phyloP scores from a whole-genome alignment of 257 asterid genomes.

The Asclepias syriaca region DNA sequence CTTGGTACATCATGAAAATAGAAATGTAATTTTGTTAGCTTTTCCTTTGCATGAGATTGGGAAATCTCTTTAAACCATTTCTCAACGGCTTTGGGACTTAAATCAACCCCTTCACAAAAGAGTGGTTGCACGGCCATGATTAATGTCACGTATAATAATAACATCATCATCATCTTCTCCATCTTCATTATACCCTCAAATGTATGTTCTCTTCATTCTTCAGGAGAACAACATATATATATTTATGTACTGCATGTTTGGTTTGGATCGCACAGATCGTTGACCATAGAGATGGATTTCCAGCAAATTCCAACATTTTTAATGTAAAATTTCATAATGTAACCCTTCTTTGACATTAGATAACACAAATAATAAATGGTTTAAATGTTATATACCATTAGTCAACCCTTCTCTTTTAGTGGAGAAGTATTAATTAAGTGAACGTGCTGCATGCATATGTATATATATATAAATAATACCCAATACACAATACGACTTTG shows the following conservation, averaged over 20 bases:
- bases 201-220: too few relatives aligned
- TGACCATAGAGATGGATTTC: neutral
- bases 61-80: neutral
- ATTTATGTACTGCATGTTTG: too few relatives aligned
- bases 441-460: too few relatives aligned
- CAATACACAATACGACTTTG: too few relatives aligned
- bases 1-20: slow-evolving; percentile 30
- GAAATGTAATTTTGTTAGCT: slow-evolving; percentile 19
- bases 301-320: neutral
- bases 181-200: neutral
- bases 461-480: too few relatives aligned
- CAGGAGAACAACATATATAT: too few relatives aligned
- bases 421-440: too few relatives aligned
- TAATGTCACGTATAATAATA: neutral
- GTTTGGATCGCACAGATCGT: neutral
- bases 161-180: neutral
- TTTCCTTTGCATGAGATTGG: neutral
- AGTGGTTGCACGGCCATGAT: neutral
- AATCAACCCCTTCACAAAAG: neutral
- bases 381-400: too few relatives aligned
- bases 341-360: too few relatives aligned
- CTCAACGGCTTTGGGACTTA: neutral
- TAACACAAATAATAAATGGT: too few relatives aligned
- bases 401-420: too few relatives aligned
- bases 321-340: neutral